These are phyloP conservation scores for Cystoisospora suis DNA, from an alignment of 169 alveolate species.

Conservation along the genomic window DNA sequence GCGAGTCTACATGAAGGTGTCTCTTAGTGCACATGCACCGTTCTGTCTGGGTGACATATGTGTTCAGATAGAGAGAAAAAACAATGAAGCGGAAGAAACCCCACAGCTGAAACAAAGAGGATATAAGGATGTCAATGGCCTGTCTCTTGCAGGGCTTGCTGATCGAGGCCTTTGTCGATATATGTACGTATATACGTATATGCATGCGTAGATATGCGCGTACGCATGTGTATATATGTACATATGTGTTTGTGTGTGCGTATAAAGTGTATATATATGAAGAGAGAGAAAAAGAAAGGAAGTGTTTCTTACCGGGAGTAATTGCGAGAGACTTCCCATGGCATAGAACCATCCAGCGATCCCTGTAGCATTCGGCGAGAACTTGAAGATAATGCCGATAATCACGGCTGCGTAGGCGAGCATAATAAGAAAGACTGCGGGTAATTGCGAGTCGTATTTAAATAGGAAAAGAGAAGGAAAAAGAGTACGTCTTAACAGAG, in stretches of 20 bases:
- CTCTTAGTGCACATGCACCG: too few relatives aligned
- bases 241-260: background rate
- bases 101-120: too few relatives aligned
- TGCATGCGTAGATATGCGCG: background rate
- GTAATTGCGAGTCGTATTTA: constrained; percentile 70
- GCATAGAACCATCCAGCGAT: constrained; percentile 54
- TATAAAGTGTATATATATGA: too few relatives aligned
- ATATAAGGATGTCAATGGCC: background rate
- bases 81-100: too few relatives aligned
- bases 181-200: too few relatives aligned
- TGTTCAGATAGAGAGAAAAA: too few relatives aligned
- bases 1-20: too few relatives aligned
- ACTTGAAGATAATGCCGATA: background rate
- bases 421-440: constrained; percentile 62
- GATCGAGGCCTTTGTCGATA: background rate
- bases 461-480: constrained; percentile 76
- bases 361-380: constrained; percentile 41
- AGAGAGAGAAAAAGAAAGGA: too few relatives aligned
- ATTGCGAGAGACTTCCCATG: constrained; percentile 32
- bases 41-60: too few relatives aligned
- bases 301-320: constrained; percentile 34
- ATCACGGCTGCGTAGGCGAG: constrained; percentile 60
- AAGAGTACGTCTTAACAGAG: constrained; percentile 81
- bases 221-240: background rate
- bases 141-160: background rate